Evolutionary conservation across 2,329 filamentous ascomycete genomes (phyloP), one percentile per base, ranked within the genome.

Genomic region (Pyrenochaeta sp.): DNA sequence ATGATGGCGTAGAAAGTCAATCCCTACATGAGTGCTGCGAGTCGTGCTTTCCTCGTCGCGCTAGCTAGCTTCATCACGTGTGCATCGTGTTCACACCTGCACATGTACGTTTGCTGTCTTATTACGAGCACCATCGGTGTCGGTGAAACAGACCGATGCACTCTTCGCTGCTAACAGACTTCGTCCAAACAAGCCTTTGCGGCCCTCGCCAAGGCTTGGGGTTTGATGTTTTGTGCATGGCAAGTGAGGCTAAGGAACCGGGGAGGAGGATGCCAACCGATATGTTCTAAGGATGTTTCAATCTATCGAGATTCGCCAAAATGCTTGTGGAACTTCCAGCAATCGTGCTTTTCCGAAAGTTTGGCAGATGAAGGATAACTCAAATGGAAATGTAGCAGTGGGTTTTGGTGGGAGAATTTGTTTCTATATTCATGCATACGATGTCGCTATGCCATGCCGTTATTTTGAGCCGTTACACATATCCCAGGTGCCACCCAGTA

Each of bases 11-110:
- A 22, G 30, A 8, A 46, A 22, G 28, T 44, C 15, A 19, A 44
- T 47, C 10, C 25, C 10, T n/a, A 19, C 19, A 19, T 19, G 19
- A 19, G n/a, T 13, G 25, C 24, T n/a, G 25, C 9, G 15, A 36
- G 39, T 50, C 48, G 58, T 43, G 13, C 55, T 39, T 65, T 62
- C 62, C 59, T 39, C 42, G 13, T 34, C 2, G 8, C n/a, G 30
- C 19, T 22, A 19, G 12, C 36, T 51, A 46, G 40, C 36, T 54
- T 24, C 24, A 44, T 30, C 56, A 59, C 53, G 47, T 59, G 47
- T n/a, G 13, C 4, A 13, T 46, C 45, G 44, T 30, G 25, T 52
- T 58, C 27, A 52, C 24, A 15, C 15, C 24, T 13, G 13, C 6
- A 3, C 24, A 7, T 2, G 25, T n/a, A 27, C 10, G 10, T 19